A percentile compares a stretch with the other conserved stretches of the same genome.
phyloP scores from a whole-genome alignment of 2,329 filamentous ascomycete species.

The Sordariomycetes sp. region DNA sequence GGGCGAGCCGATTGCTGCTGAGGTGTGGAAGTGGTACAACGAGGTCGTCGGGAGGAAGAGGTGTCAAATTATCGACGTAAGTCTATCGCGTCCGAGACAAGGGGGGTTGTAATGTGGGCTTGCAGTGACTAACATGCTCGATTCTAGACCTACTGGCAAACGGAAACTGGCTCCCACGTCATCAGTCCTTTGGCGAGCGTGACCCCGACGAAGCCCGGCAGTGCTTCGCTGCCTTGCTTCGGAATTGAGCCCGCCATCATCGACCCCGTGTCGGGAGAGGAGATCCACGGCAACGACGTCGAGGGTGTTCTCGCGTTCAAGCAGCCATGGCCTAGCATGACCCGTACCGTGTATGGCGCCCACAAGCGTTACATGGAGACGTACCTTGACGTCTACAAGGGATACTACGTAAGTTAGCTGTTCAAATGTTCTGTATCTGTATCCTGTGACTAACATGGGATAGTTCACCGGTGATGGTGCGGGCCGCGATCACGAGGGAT shows the following conservation, averaged over 20 bases:
- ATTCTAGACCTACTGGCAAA: slow-evolving; percentile 94
- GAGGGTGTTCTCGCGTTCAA: slow-evolving; percentile 96
- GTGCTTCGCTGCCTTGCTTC: slow-evolving; percentile 93
- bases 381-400: slow-evolving; percentile 94
- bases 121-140: neutral
- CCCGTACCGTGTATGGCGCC: slow-evolving; percentile 91
- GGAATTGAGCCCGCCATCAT: slow-evolving; percentile 97
- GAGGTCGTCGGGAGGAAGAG: slow-evolving; percentile 89
- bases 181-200: slow-evolving; percentile 89
- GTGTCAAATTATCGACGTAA: slow-evolving; percentile 86
- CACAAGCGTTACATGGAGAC: slow-evolving; percentile 99
- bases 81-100: slow-evolving; percentile 22
- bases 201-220: slow-evolving; percentile 93
- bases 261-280: slow-evolving; percentile 87
- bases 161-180: slow-evolving; percentile 92
- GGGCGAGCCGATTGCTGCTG: slow-evolving; percentile 92
- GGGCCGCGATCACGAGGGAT: slow-evolving; percentile 91
- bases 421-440: neutral
- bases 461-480: slow-evolving; percentile 90
- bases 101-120: neutral
- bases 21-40: slow-evolving; percentile 99
- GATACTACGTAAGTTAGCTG: slow-evolving; percentile 71
- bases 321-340: slow-evolving; percentile 97
- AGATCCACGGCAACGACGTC: slow-evolving; percentile 90
- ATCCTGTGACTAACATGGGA: neutral